Conservation (phyloP, 306 rosid genomes). For the Ziziphus jujuba region DNA sequence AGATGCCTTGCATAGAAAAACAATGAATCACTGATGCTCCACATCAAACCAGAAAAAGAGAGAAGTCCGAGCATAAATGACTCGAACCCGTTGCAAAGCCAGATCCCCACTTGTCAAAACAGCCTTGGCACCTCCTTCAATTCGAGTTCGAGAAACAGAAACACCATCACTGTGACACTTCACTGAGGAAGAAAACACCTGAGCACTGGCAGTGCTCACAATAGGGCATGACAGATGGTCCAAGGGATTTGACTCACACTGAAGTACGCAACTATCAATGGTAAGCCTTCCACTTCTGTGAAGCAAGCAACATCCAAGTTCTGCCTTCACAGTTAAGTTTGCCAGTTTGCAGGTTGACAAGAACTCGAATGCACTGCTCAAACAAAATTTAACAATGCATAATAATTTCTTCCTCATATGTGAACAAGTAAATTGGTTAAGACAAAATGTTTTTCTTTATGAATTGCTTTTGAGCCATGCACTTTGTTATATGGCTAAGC, state of each 20-base stretch:
- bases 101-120: constrained; percentile 77
- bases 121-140: constrained; percentile 94
- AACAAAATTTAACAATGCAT: constrained; percentile 36
- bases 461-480: too few relatives aligned
- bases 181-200: constrained; percentile 39
- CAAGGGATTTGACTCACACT: constrained; percentile 79
- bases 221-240: constrained; percentile 90
- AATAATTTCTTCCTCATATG: constrained; percentile 26
- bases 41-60: constrained; percentile 95
- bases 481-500: constrained; percentile 4
- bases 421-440: background rate
- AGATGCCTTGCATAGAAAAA: constrained; percentile 17
- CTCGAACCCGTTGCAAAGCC: constrained; percentile 84
- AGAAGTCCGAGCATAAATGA: constrained; percentile 73
- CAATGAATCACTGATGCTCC: constrained; percentile 44
- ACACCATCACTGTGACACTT: constrained; percentile 58
- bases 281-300: constrained; percentile 90
- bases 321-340: constrained; percentile 84
- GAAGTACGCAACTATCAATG: constrained; percentile 80
- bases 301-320: constrained; percentile 93
- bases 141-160: constrained; percentile 89
- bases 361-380: constrained; percentile 86
- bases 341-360: constrained; percentile 86
- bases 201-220: constrained; percentile 63
- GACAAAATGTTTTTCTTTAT: too few relatives aligned